A percentile compares a stretch with the other conserved stretches of the same genome.
Evolutionary conservation across 257 asterid species (phyloP).

Genomic region (Capsicum baccatum): DNA sequence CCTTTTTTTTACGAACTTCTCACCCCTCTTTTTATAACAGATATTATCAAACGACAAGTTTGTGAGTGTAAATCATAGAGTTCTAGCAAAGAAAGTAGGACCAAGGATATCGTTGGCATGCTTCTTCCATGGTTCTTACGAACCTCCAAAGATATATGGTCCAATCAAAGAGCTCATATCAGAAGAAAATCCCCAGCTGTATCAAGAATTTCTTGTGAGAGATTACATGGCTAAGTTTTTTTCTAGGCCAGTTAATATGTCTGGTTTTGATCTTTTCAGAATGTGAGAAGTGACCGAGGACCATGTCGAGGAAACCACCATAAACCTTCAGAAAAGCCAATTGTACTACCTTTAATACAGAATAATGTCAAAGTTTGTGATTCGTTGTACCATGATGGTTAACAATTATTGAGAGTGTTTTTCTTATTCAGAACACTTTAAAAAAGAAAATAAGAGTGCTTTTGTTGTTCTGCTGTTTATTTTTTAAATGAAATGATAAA

Average conservation of each 20-base stretch:
- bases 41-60: conserved; percentile 66
- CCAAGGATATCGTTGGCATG: conserved; percentile 78
- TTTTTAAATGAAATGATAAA: no score
- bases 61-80: conserved; percentile 67
- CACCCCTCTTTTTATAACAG: conserved; percentile 34
- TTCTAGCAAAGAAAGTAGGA: conserved; percentile 55
- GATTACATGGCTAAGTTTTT: conserved; percentile 55
- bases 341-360: not conserved
- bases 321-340: not conserved
- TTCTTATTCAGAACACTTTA: no score
- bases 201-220: conserved; percentile 54
- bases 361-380: not conserved
- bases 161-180: conserved; percentile 64
- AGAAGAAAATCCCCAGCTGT: conserved; percentile 38
- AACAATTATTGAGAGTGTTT: no score
- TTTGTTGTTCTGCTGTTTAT: no score
- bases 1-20: no score
- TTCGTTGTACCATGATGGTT: not conserved
- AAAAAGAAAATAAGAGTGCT: no score
- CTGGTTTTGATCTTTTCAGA: conserved; percentile 58
- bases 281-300: conserved; percentile 26
- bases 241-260: conserved; percentile 46
- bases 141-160: conserved; percentile 45
- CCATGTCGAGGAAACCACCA: not conserved
- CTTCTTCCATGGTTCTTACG: conserved; percentile 54